Evolutionary conservation across 257 asterid genomes (phyloP).

Genomic region (Dorcoceras hygrometricum): DNA sequence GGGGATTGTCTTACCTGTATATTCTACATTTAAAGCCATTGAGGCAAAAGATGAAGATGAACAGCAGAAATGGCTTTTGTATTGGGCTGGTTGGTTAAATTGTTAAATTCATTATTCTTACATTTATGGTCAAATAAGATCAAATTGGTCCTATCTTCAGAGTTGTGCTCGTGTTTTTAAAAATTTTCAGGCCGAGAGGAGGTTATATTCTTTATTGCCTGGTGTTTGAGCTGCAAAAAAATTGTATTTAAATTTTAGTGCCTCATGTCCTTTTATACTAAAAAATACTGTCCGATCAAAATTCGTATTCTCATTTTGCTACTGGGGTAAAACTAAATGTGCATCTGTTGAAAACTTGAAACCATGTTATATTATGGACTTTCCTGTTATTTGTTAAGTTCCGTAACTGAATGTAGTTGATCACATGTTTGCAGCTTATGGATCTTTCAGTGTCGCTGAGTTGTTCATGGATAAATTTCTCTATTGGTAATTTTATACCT

Average conservation of each 20-base stretch:
- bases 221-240: not conserved
- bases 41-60: conserved; percentile 66
- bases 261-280: not conserved
- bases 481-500: conserved; percentile 52
- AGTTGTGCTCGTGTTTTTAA: not conserved
- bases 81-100: conserved; percentile 86
- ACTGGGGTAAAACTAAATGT: not conserved
- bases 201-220: not conserved
- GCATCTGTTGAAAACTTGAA: conserved; percentile 5
- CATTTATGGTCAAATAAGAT: not conserved
- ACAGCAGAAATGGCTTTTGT: conserved; percentile 80
- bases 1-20: conserved; percentile 84
- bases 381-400: conserved; percentile 26
- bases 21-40: conserved; percentile 94
- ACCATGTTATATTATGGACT: conserved; percentile 9
- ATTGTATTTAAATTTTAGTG: not conserved
- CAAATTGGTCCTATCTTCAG: not conserved
- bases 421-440: conserved; percentile 73
- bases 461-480: conserved; percentile 72
- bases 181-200: not conserved
- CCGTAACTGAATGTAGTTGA: not conserved
- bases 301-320: too few species aligned
- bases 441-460: conserved; percentile 79
- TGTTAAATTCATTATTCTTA: conserved; percentile 2
- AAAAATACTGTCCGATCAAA: not conserved